Evolutionary conservation across 352 stramenopile genomes (phyloP).

Genomic region (Elongisporangium senticosum): DNA sequence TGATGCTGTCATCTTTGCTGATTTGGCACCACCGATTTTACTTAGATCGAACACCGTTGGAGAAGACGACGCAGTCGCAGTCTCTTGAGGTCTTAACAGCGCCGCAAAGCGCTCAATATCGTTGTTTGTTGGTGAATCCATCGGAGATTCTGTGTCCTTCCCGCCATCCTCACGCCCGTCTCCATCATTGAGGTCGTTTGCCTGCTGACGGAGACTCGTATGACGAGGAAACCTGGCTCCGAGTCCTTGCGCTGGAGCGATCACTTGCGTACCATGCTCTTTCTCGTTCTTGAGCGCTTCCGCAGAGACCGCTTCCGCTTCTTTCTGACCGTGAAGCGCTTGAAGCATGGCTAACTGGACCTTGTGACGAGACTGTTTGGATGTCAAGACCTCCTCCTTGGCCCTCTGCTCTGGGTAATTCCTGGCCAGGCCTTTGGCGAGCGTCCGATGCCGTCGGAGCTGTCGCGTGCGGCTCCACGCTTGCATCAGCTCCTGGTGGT

Average conservation of each 20-base stretch:
- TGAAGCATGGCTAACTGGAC: not conserved
- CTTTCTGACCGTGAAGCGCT: not conserved
- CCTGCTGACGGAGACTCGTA: slow-evolving; percentile 12
- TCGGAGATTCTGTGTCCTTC: not conserved
- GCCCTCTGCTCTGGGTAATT: not conserved
- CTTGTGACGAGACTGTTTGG: not conserved
- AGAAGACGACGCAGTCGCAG: not conserved
- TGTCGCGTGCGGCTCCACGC: not conserved
- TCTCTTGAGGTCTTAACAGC: not conserved
- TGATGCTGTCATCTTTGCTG: not conserved
- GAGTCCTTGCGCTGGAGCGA: not conserved
- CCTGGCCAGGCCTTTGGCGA: not conserved
- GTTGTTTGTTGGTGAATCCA: slow-evolving; percentile 6
- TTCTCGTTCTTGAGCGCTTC: not conserved
- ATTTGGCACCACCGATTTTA: not conserved
- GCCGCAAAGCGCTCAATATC: slow-evolving; percentile 6
- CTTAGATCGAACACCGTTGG: not conserved
- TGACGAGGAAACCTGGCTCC: slow-evolving; percentile 13
- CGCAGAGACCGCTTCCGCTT: not conserved
- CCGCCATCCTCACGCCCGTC: not conserved
- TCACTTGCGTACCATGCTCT: not conserved
- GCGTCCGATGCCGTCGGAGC: not conserved
- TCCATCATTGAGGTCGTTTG: slow-evolving; percentile 3
- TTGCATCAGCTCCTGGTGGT: not conserved
- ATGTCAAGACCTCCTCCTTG: not conserved